Evolutionary conservation across 805 yeast genomes (phyloP).

Genomic region (Maudiozyma saulgeensis): DNA sequence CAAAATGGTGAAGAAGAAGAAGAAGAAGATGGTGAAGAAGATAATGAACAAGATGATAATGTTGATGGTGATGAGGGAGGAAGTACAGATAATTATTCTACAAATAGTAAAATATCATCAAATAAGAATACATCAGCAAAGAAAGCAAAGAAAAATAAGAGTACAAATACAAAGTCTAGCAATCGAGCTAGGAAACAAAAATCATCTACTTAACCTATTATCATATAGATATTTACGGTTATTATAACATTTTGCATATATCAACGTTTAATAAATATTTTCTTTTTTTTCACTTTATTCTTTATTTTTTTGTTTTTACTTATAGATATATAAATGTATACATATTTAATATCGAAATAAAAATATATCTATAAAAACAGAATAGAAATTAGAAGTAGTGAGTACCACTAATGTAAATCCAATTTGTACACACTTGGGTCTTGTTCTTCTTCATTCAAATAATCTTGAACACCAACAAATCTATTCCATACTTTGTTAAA

Average conservation of each 20-base stretch:
- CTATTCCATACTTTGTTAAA: conserved; percentile 57
- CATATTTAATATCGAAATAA: no score
- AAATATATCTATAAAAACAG: no score
- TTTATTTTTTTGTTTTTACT: background rate
- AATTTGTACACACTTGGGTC: conserved; percentile 15
- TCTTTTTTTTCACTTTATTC: background rate
- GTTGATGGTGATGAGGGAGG: background rate
- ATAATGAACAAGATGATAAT: conserved; percentile 10
- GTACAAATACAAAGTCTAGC: background rate
- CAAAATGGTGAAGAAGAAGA: conserved; percentile 24
- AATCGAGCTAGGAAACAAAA: background rate
- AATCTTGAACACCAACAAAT: conserved; percentile 52
- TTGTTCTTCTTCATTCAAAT: conserved; percentile 17
- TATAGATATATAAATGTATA: no score
- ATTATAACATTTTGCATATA: background rate
- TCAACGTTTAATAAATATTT: background rate
- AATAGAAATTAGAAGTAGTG: no score
- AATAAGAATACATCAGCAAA: conserved; percentile 14
- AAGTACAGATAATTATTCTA: background rate
- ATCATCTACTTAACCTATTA: background rate
- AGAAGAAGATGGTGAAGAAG: conserved; percentile 16
- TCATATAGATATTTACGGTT: background rate
- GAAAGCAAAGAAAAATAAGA: background rate
- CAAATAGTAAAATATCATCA: background rate
- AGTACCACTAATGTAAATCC: conserved; percentile 21